Evolutionary conservation across 1,284 basidiomycete species (phyloP), one percentile per base, ranked within the genome.

Genomic region (Wallemia mellicola): DNA sequence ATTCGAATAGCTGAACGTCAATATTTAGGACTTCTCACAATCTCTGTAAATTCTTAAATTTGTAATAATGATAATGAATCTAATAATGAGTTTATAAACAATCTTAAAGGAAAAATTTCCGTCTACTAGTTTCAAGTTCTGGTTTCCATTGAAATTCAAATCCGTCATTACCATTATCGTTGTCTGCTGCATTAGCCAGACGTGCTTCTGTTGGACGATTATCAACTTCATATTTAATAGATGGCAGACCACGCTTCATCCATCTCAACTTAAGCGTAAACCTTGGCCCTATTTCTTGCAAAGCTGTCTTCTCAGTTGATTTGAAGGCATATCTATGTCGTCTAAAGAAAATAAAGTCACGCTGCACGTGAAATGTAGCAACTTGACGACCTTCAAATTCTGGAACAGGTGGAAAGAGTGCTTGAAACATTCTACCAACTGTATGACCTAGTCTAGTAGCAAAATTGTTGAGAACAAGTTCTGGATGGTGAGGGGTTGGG

Each of bases 251-350:
- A 65, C 86, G 86, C 67, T 85, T 81, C 62, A 99, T 70, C 74
- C 82, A 92, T 28, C 83, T 75, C 61, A 99, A 72, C 72, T 98
- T 98, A 22, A 98, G 74, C 0, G 94, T 98, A 68, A 99, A 96
- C 27, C 92, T 79, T 2, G 94, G 94, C 0, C 94, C 94, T 62
- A 98, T 99, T 70, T 99, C 94, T 70, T 99, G 94, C 59, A 99
- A 72, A 19, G 83, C 81, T 11, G 95, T 89, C 67, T 87, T 91
- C 64, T 89, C 87, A 2, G 82, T 75, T 0, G 85, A 86, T 57
- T 86, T 79, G 70, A 95, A 96, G 54, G 87, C 86, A 69, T 95
- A 95, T 65, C 86, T 76, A 73, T 96, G 91, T 63, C 94, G 75
- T 61, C 94, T 75, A 75, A 98, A 95, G 73, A 99, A 99, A 61